phyloP scores from a whole-genome alignment of 306 rosid species.

The Erythrophleum fordii region DNA sequence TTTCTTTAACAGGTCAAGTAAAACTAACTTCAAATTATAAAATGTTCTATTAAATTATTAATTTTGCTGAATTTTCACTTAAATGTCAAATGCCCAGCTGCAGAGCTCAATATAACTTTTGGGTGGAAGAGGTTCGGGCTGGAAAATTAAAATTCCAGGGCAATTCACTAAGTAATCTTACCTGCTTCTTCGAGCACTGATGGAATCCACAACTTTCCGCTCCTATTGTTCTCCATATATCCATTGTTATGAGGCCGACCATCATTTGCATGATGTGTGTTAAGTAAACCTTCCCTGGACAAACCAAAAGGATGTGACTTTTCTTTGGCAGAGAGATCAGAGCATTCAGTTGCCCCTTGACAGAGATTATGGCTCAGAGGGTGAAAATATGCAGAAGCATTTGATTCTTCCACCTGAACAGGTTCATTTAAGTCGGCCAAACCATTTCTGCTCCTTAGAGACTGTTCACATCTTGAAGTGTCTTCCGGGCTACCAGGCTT shows the following conservation, averaged over 20 bases:
- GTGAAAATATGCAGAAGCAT: slow-evolving; percentile 49
- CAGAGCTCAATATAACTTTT: slow-evolving; percentile 16
- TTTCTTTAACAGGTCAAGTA: not conserved
- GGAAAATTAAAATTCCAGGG: not conserved
- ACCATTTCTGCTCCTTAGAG: slow-evolving; percentile 57
- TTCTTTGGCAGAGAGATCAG: slow-evolving; percentile 51
- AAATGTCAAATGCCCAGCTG: not conserved
- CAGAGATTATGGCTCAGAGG: slow-evolving; percentile 41
- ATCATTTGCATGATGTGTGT: slow-evolving; percentile 52
- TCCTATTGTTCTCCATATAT: slow-evolving; percentile 57
- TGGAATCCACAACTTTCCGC: slow-evolving; percentile 59
- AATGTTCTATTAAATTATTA: slow-evolving; percentile 6
- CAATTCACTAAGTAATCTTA: slow-evolving; percentile 44
- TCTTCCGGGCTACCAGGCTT: slow-evolving; percentile 49
- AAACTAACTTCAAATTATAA: not conserved
- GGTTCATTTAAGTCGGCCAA: slow-evolving; percentile 92
- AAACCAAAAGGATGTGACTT: slow-evolving; percentile 50
- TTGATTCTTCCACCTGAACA: slow-evolving; percentile 70
- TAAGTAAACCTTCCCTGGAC: slow-evolving; percentile 53
- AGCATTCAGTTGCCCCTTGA: slow-evolving; percentile 53
- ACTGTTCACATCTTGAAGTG: slow-evolving; percentile 52
- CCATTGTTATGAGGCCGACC: slow-evolving; percentile 43
- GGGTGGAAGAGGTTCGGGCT: not conserved
- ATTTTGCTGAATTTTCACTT: slow-evolving; percentile 20
- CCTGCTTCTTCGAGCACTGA: slow-evolving; percentile 73